Evolutionary conservation across 176 grass and related monocot genomes (phyloP), one percentile per base, ranked within the genome.

Genomic region (Urochloa ruziziensis): DNA sequence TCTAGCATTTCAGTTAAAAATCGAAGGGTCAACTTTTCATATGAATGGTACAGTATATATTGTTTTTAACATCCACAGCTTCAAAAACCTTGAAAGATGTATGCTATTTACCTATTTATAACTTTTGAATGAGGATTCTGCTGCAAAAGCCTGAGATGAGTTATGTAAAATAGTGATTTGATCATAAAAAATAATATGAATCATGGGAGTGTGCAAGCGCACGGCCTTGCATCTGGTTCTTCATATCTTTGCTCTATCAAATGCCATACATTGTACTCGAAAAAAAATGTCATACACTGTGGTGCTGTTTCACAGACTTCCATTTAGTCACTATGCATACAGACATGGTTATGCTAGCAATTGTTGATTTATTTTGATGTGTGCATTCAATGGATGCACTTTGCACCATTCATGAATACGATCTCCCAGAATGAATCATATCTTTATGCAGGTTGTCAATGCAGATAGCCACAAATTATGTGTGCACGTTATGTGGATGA

Each of bases 81-180:
- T 79, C 40, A 51, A 79, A 62, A 51, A 61, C 4, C 52, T 29
- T 85, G 23, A 85, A 60, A 48, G 33, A 66, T 75, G 70, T 64
- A 37, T 35, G 62, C 15, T 46, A 34, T 67, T 67, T 71, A 4
- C 24, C 15, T 46, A 34, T 56, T 67, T 71, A 8, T 43, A 75
- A 84, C 13, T 67, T 67, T 47, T 49, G 65, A 28, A 18, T 39
- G 25, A 51, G 32, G 47, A 35, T 40, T 76, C 75, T 60, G 52
- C n/a, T 62, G 12, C 23, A 16, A 67, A 87, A 82, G 67, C 5
- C 52, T 70, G 1, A 67, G 14, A 69, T 32, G 37, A 57, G 62
- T 13, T 27, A 39, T 49, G n/a, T 69, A 37, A 37, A 56, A 87
- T 40, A n/a, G 17, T 43, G 72, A 42, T 70, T 49, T 37, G 33